These are phyloP conservation scores for Przewalskia tangutica DNA, from an alignment of 257 asterid species.

Conservation along the genomic window DNA sequence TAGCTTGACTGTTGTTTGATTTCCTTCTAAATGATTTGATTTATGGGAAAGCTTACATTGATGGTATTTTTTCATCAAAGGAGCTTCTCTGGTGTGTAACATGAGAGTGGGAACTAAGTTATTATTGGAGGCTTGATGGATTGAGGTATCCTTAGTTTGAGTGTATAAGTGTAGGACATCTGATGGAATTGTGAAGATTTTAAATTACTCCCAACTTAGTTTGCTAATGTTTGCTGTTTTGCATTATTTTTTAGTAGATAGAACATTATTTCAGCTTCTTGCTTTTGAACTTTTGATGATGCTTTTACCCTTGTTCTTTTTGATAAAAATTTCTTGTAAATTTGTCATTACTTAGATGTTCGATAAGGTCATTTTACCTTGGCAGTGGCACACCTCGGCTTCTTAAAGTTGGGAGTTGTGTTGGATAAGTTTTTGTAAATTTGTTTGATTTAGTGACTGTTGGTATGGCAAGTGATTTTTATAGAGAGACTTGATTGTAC, in stretches of 20 bases:
- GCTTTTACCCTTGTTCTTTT: neutral
- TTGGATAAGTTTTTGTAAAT: neutral
- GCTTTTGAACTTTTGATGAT: neutral
- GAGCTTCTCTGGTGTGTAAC: neutral
- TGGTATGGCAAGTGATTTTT: too few species aligned
- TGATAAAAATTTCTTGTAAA: neutral
- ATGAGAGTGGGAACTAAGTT: neutral
- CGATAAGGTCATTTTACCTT: neutral
- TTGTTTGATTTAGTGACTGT: too few species aligned
- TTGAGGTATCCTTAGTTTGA: neutral
- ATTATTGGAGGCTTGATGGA: neutral
- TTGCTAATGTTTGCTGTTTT: neutral
- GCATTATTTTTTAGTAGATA: neutral
- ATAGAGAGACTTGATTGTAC: too few species aligned
- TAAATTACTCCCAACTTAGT: neutral
- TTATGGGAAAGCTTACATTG: neutral
- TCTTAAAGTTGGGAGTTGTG: neutral
- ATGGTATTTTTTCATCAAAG: neutral
- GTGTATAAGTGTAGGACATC: neutral
- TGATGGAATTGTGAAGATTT: neutral
- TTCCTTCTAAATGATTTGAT: neutral
- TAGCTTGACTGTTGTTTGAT: slow-evolving; percentile 3
- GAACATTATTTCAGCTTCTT: neutral
- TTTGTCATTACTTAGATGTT: neutral
- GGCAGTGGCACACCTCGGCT: neutral